Conservation (phyloP, 129 eudicot genomes). For the Flaveria bidentis region DNA sequence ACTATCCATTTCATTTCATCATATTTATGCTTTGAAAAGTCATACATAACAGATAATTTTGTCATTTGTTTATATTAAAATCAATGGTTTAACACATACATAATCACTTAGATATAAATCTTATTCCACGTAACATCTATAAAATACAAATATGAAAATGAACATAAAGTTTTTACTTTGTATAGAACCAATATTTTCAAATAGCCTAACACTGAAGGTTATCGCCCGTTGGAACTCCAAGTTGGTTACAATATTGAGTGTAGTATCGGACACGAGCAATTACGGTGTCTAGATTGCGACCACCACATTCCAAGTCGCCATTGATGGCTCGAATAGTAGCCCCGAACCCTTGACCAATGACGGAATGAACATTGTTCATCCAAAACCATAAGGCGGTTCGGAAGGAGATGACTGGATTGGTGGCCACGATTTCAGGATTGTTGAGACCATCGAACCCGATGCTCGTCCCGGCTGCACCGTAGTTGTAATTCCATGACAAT, state of each 20-base stretch:
- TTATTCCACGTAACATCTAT: too few species aligned
- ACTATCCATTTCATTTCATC: too few species aligned
- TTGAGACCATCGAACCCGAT: slow-evolving; percentile 40
- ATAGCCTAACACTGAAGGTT: slow-evolving; percentile 30
- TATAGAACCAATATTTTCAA: neutral
- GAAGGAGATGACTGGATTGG: slow-evolving; percentile 33
- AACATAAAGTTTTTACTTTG: neutral
- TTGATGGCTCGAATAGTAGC: slow-evolving; percentile 36
- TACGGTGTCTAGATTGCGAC: slow-evolving; percentile 25
- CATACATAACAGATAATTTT: too few species aligned
- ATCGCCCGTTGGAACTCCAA: slow-evolving; percentile 38
- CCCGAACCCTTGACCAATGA: slow-evolving; percentile 44
- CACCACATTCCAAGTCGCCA: slow-evolving; percentile 32
- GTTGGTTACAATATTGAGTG: slow-evolving; percentile 36
- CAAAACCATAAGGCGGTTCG: slow-evolving; percentile 37
- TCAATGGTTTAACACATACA: too few species aligned
- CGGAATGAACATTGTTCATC: slow-evolving; percentile 35
- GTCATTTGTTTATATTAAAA: too few species aligned
- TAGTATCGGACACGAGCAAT: slow-evolving; percentile 29
- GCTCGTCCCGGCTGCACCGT: slow-evolving; percentile 33
- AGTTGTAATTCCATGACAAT: slow-evolving; percentile 39
- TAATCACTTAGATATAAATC: too few species aligned
- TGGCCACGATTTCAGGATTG: slow-evolving; percentile 40
- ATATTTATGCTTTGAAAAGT: too few species aligned
- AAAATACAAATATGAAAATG: neutral